Conservation (phyloP, 768 basidiomycete species). For the Boletus vinaceobasis region DNA sequence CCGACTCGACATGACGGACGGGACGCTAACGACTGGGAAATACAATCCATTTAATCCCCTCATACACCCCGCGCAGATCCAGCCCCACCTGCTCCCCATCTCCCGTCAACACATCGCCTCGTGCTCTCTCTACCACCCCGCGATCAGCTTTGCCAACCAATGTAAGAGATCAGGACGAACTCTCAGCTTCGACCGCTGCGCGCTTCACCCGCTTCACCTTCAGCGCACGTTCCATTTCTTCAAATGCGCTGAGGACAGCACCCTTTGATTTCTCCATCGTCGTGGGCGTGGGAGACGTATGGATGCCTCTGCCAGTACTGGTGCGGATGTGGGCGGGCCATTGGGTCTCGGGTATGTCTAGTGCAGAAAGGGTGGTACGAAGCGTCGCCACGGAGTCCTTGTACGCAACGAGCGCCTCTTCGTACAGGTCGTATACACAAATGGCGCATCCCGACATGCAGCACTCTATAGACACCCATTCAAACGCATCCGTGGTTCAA, state of each 20-base stretch:
- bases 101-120: slow-evolving; percentile 16
- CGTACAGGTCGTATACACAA: slow-evolving; percentile 89
- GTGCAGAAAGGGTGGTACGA: slow-evolving; percentile 44
- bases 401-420: slow-evolving; percentile 67
- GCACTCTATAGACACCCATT: slow-evolving; percentile 56
- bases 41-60: slow-evolving; percentile 48
- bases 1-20: not conserved
- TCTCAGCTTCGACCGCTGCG: slow-evolving; percentile 32
- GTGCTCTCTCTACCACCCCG: slow-evolving; percentile 12
- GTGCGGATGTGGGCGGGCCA: slow-evolving; percentile 62
- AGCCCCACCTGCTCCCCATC: slow-evolving; percentile 14
- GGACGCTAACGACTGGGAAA: slow-evolving; percentile 41
- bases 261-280: slow-evolving; percentile 19
- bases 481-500: not conserved
- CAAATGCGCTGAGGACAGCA: slow-evolving; percentile 60
- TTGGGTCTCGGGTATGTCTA: slow-evolving; percentile 49
- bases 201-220: slow-evolving; percentile 41
- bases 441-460: slow-evolving; percentile 94
- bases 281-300: not conserved
- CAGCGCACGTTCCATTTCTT: slow-evolving; percentile 63
- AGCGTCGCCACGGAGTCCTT: slow-evolving; percentile 50
- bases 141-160: slow-evolving; percentile 9
- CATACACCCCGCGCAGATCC: slow-evolving; percentile 34
- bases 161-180: slow-evolving; percentile 30
- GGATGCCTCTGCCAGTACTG: not conserved